Evolutionary conservation across 306 rosid species (phyloP), one percentile per base, ranked within the genome.

Genomic region (Ziziphus jujuba): DNA sequence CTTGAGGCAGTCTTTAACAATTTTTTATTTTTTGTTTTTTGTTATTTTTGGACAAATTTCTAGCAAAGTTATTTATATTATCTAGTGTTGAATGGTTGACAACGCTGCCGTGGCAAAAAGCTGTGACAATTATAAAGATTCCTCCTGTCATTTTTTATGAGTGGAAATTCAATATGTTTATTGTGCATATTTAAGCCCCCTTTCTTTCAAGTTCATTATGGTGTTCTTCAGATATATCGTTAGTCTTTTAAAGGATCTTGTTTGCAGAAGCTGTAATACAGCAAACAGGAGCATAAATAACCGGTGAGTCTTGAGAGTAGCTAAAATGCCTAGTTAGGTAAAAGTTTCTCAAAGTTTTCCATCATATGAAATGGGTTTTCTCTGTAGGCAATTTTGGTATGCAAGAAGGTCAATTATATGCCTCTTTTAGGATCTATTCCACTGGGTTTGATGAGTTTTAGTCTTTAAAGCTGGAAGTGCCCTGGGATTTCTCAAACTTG

Each of bases 281-380:
- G 14, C 50, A 1, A 31, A 44, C 49, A 45, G 24, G 11, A 43
- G 16, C 56, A 31, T 36, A 11, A 45, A 22, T 53, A 56, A 10
- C 15, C 2, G 45, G 73, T 53, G 15, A 44, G 56, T 16, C 59
- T 57, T 54, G 16, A 25, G 57, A 15, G 61, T 63, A 12, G 25
- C 50, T n/a, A n/a, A 72, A 63, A 64, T 77, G 31, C 61, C 33
- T 67, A 44, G 35, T 40, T 6, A 44, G 55, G 49, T 4, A 48
- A 14, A 48, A 63, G 33, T 61, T 19, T 10, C 56, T 44, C 72
- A 78, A 61, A 61, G 64, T 75, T 38, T 58, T 48, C 59, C 16
- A 34, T 50, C 23, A 50, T 49, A 3, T 60, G 16, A 63, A 22
- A 21, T 47, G 24, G 47, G 66, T 17, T 59, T 33, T 60, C 4